Evolutionary conservation across 2,329 filamentous ascomycete species (phyloP).

Genomic region (Aspergillus nomiae): DNA sequence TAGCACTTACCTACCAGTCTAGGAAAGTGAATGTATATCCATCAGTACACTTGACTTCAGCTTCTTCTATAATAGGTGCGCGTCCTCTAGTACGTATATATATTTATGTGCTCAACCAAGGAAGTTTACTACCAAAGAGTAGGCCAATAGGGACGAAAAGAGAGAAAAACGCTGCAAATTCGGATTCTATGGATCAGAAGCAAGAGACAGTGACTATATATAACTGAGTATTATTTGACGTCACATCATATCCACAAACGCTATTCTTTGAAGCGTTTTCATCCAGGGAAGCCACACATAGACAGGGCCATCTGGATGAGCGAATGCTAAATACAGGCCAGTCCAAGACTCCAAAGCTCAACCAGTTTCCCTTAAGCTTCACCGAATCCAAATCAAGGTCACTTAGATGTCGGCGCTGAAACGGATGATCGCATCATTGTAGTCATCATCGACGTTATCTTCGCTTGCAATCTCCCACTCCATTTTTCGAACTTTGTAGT

Average conservation of each 20-base stretch:
- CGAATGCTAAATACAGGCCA: background rate
- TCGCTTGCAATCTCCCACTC: constrained; percentile 6
- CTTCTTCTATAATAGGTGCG: no score
- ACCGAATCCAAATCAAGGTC: background rate
- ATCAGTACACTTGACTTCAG: background rate
- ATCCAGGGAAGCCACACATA: background rate
- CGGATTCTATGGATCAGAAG: background rate
- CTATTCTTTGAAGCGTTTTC: background rate
- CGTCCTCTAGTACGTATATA: no score
- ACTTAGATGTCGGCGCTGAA: background rate
- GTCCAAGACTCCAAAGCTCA: background rate
- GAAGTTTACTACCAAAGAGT: no score
- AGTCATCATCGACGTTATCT: constrained; percentile 3
- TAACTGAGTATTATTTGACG: background rate
- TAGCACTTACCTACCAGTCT: no score
- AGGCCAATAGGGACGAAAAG: no score
- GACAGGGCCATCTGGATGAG: background rate
- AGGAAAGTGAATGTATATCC: no score
- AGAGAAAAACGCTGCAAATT: no score
- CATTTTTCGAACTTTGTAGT: background rate
- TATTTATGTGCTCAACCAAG: no score
- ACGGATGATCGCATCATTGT: constrained; percentile 4
- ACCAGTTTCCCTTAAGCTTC: background rate
- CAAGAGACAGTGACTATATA: background rate
- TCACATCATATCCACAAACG: background rate